Conservation (phyloP, 176 grass and related monocot species). For the Triticum monococcum region DNA sequence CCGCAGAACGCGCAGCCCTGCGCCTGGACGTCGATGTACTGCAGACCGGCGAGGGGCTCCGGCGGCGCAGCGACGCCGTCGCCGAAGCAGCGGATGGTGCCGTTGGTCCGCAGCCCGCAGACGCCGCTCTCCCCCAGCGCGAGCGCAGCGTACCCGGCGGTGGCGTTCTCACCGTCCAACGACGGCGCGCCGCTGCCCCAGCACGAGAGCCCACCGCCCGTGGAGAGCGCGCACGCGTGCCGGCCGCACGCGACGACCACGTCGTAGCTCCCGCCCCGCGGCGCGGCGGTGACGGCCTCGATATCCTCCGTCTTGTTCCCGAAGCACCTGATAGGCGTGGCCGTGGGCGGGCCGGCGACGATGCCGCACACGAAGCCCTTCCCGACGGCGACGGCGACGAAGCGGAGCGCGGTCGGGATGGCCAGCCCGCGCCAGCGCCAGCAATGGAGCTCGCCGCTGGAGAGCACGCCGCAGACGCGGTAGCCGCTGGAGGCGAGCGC, state of each 20-base stretch:
- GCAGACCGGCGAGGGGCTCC: neutral
- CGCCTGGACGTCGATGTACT: slow-evolving; percentile 71
- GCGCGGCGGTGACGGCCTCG: slow-evolving; percentile 38
- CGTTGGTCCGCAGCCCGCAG: slow-evolving; percentile 60
- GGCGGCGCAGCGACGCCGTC: slow-evolving; percentile 26
- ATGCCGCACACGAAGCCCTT: slow-evolving; percentile 72
- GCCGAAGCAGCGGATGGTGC: slow-evolving; percentile 71
- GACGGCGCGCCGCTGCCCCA: slow-evolving; percentile 51
- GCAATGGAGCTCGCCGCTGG: slow-evolving; percentile 53
- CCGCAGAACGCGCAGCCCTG: slow-evolving; percentile 50
- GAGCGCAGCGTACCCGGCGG: slow-evolving; percentile 38
- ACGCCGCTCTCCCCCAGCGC: slow-evolving; percentile 52
- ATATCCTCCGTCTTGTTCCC: slow-evolving; percentile 36
- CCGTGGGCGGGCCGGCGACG: neutral
- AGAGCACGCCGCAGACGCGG: slow-evolving; percentile 69
- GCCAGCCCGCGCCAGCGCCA: slow-evolving; percentile 72
- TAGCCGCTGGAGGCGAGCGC: slow-evolving; percentile 57
- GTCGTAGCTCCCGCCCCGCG: slow-evolving; percentile 17
- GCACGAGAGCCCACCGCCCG: slow-evolving; percentile 33
- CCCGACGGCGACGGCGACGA: slow-evolving; percentile 58
- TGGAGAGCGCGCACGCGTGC: slow-evolving; percentile 70
- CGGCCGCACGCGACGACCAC: slow-evolving; percentile 34
- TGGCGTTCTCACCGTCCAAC: neutral
- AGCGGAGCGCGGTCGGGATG: slow-evolving; percentile 35
- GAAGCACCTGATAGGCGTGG: slow-evolving; percentile 55